phyloP scores from a whole-genome alignment of 2,329 filamentous ascomycete genomes.

The Zopfia rhizophila region DNA sequence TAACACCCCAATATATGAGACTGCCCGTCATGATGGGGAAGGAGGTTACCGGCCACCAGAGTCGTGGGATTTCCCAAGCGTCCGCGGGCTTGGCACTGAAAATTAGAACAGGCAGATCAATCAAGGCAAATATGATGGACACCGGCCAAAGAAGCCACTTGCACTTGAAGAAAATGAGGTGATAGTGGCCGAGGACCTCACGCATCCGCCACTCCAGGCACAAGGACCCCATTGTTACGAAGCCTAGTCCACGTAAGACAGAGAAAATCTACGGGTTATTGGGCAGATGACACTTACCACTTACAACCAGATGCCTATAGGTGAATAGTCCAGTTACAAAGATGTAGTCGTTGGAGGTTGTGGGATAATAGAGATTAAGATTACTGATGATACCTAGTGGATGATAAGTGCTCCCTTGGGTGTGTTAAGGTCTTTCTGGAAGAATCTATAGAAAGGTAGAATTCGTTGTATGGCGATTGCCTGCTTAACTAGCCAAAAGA shows the following conservation, averaged over 20 bases:
- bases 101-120: conserved; percentile 7
- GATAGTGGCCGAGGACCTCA: background rate
- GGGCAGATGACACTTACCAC: conserved; percentile 10
- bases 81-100: conserved; percentile 1
- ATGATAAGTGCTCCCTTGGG: conserved; percentile 16
- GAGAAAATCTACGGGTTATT: too few relatives aligned
- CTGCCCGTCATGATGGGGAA: conserved; percentile 6
- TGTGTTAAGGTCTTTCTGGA: conserved; percentile 6
- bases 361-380: conserved; percentile 11
- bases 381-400: conserved; percentile 15
- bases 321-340: conserved; percentile 19
- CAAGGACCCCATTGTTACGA: conserved; percentile 11
- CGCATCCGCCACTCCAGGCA: conserved; percentile 10
- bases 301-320: conserved; percentile 18
- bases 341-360: conserved; percentile 16
- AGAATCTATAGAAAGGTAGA: conserved; percentile 16
- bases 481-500: conserved; percentile 26
- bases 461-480: conserved; percentile 18
- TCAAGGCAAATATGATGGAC: conserved; percentile 3
- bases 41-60: conserved; percentile 15
- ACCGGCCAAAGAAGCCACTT: conserved; percentile 8
- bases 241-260: background rate
- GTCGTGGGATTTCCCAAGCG: conserved; percentile 11
- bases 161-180: conserved; percentile 6
- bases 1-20: conserved; percentile 13